These are phyloP conservation scores for Russula virescens DNA, from an alignment of 768 basidiomycete species.

Conservation along the genomic window DNA sequence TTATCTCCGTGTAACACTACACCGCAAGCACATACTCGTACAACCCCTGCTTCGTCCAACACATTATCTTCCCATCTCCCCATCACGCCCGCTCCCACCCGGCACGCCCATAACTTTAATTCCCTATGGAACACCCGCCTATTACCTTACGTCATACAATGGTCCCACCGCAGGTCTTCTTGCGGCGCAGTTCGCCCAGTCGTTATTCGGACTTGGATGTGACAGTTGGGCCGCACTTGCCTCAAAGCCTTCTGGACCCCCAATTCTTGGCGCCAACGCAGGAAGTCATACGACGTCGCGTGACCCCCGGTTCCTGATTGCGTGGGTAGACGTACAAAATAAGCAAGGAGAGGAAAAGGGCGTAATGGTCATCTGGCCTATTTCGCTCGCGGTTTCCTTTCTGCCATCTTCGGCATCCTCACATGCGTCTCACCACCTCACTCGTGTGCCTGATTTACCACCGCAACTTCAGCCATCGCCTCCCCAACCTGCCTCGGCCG, in stretches of 20 bases:
- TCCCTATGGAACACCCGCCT: conserved; percentile 67
- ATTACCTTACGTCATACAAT: conserved; percentile 61
- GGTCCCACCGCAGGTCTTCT: conserved; percentile 62
- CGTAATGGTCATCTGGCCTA: conserved; percentile 66
- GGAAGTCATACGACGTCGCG: conserved; percentile 1
- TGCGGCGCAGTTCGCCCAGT: conserved; percentile 55
- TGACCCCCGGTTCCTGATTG: conserved; percentile 48
- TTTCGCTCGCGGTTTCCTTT: conserved; percentile 48
- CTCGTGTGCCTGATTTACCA: conserved; percentile 59
- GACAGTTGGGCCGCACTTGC: conserved; percentile 39
- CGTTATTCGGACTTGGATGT: conserved; percentile 57
- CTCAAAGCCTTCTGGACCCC: conserved; percentile 12
- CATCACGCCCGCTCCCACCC: conserved; percentile 39
- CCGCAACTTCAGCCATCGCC: conserved; percentile 54
- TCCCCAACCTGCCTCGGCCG: conserved; percentile 32
- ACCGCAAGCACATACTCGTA: conserved; percentile 46
- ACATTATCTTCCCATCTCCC: conserved; percentile 47
- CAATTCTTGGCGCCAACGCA: not conserved
- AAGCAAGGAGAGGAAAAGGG: conserved; percentile 80
- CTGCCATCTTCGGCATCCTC: conserved; percentile 33
- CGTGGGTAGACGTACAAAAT: conserved; percentile 70
- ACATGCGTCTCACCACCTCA: conserved; percentile 40
- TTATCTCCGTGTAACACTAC: conserved; percentile 30
- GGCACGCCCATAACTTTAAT: conserved; percentile 68
- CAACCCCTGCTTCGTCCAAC: conserved; percentile 57